Conservation (phyloP, 2,329 filamentous ascomycete species). For the Neonectria punicea region DNA sequence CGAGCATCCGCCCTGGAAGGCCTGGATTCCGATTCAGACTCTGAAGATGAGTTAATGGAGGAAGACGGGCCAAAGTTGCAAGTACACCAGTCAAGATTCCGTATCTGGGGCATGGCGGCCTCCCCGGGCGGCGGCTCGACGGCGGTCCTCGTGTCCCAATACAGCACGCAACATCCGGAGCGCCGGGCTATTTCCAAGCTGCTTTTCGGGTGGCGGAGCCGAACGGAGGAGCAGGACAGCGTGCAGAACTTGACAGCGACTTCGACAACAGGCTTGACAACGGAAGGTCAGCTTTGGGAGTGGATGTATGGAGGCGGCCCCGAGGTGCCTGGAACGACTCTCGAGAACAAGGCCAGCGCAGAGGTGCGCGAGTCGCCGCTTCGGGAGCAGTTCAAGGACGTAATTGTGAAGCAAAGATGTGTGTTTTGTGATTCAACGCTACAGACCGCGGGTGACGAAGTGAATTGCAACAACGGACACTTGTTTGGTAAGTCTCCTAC, state of each 20-base stretch:
- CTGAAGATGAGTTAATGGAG: constrained; percentile 44
- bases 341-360: constrained; percentile 29
- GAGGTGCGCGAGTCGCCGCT: constrained; percentile 42
- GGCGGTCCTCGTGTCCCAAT: constrained; percentile 61
- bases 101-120: constrained; percentile 63
- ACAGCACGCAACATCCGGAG: constrained; percentile 61
- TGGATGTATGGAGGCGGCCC: constrained; percentile 68
- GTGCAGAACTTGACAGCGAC: background rate
- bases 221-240: constrained; percentile 20
- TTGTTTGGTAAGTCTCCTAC: constrained; percentile 50
- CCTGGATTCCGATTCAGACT: constrained; percentile 47
- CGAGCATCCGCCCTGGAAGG: constrained; percentile 56
- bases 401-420: constrained; percentile 54
- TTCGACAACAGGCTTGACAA: constrained; percentile 46
- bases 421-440: constrained; percentile 58
- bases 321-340: constrained; percentile 55
- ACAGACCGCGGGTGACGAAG: constrained; percentile 46
- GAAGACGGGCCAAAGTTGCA: constrained; percentile 51
- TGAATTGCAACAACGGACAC: constrained; percentile 53
- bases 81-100: constrained; percentile 60
- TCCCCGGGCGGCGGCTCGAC: constrained; percentile 64
- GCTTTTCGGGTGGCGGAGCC: constrained; percentile 49
- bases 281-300: constrained; percentile 66
- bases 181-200: constrained; percentile 52
- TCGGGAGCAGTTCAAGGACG: constrained; percentile 51